Conservation (phyloP, 2,329 filamentous ascomycete species). For the Blastomyces parvus region DNA sequence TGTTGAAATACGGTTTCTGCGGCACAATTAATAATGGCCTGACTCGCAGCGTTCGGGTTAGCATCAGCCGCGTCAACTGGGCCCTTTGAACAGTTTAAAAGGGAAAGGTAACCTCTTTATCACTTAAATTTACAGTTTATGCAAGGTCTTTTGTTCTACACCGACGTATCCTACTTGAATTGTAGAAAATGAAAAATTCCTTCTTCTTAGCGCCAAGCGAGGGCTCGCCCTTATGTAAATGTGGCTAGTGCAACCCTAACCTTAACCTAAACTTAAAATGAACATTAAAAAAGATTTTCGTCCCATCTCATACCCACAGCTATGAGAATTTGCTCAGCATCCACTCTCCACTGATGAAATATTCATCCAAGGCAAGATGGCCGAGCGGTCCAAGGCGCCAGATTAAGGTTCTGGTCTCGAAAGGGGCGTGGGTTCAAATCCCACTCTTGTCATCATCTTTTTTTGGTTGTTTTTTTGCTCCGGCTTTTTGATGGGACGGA, state of each 20-base stretch:
- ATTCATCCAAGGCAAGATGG: neutral
- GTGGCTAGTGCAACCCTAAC: neutral
- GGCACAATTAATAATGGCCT: neutral
- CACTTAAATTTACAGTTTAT: too few species aligned
- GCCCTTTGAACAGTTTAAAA: too few species aligned
- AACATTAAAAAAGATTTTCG: neutral
- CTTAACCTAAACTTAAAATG: neutral
- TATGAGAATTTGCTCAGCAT: neutral
- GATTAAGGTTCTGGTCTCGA: conserved; percentile 7
- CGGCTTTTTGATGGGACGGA: neutral
- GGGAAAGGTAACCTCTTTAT: too few species aligned
- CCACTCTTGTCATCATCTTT: conserved; percentile 3
- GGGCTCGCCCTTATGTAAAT: neutral
- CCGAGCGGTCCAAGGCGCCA: conserved; percentile 6
- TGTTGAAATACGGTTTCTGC: fast-evolving
- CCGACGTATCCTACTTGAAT: too few species aligned
- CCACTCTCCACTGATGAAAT: neutral
- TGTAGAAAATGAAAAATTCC: too few species aligned
- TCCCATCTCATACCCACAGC: neutral
- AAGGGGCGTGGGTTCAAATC: conserved; percentile 5
- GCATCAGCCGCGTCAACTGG: too few species aligned
- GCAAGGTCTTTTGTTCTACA: too few species aligned
- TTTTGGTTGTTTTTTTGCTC: neutral
- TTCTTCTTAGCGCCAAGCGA: neutral
- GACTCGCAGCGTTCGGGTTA: neutral